Conservation (phyloP, 2,329 filamentous ascomycete genomes). For the Aureobasidium mangrovei region DNA sequence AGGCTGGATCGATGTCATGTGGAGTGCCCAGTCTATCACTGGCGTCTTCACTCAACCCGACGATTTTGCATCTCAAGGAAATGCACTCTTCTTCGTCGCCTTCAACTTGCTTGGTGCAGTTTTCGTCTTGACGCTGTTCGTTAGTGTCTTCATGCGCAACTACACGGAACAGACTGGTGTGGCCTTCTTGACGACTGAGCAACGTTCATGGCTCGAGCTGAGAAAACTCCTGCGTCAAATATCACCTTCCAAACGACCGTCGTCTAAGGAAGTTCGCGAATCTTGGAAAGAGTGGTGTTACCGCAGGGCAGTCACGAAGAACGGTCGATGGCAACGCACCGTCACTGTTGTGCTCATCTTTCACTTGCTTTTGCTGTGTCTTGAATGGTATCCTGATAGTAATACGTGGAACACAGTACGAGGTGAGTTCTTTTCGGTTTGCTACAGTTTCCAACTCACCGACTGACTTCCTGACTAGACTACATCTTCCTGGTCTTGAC, state of each 20-base stretch:
- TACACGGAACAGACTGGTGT: slow-evolving; percentile 98
- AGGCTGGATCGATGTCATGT: slow-evolving; percentile 93
- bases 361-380: slow-evolving; percentile 72
- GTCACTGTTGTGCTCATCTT: slow-evolving; percentile 73
- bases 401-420: slow-evolving; percentile 60
- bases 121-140: slow-evolving; percentile 93
- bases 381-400: slow-evolving; percentile 77
- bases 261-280: slow-evolving; percentile 60
- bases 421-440: slow-evolving; percentile 31
- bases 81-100: slow-evolving; percentile 86
- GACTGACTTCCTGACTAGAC: slow-evolving; percentile 37
- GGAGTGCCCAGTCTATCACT: slow-evolving; percentile 71
- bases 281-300: slow-evolving; percentile 92
- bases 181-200: slow-evolving; percentile 88
- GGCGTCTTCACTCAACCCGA: slow-evolving; percentile 66
- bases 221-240: slow-evolving; percentile 87
- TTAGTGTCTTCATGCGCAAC: slow-evolving; percentile 99
- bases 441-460: not conserved
- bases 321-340: slow-evolving; percentile 78
- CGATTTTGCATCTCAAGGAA: slow-evolving; percentile 62
- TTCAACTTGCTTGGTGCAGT: slow-evolving; percentile 96
- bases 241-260: slow-evolving; percentile 85
- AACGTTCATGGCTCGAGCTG: slow-evolving; percentile 92
- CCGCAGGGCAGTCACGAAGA: slow-evolving; percentile 85
- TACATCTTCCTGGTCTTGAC: slow-evolving; percentile 73